A percentile compares a stretch with the other conserved stretches of the same genome.
phyloP scores from a whole-genome alignment of 2,329 filamentous ascomycete species.

The Paracoccidioides brasiliensis region DNA sequence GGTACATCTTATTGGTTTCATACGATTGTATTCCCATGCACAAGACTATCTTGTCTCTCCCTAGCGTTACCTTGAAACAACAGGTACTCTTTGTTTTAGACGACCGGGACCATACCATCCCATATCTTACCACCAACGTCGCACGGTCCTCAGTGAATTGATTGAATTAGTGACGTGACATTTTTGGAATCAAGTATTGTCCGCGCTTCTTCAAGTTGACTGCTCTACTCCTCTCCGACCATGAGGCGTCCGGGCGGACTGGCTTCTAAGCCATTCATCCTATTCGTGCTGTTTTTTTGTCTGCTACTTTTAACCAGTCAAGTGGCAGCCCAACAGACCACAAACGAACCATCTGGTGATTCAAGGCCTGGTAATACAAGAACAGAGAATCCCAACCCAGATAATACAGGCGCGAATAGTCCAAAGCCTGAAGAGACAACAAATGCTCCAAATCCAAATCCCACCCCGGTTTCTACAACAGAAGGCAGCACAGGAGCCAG shows the following conservation, averaged over 20 bases:
- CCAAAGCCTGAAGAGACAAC: not conserved
- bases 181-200: too few relatives aligned
- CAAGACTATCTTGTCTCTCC: too few relatives aligned
- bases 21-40: too few relatives aligned
- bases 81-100: too few relatives aligned
- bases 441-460: not conserved
- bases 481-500: not conserved
- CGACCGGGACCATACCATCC: too few relatives aligned
- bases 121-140: too few relatives aligned
- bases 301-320: constrained; percentile 10
- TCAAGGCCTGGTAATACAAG: too few relatives aligned
- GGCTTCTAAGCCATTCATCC: constrained; percentile 6
- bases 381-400: not conserved
- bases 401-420: not conserved
- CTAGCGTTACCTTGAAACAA: too few relatives aligned
- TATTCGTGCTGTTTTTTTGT: constrained; percentile 12
- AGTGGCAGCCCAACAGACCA: constrained; percentile 9
- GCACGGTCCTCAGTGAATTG: too few relatives aligned
- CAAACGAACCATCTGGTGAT: constrained; percentile 13
- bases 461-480: constrained; percentile 16
- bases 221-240: not conserved
- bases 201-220: not conserved
- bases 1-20: too few relatives aligned
- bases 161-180: too few relatives aligned
- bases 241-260: constrained; percentile 6